Conservation (phyloP, 495 filamentous ascomycete genomes). For the Jackrogersella multiformis region DNA sequence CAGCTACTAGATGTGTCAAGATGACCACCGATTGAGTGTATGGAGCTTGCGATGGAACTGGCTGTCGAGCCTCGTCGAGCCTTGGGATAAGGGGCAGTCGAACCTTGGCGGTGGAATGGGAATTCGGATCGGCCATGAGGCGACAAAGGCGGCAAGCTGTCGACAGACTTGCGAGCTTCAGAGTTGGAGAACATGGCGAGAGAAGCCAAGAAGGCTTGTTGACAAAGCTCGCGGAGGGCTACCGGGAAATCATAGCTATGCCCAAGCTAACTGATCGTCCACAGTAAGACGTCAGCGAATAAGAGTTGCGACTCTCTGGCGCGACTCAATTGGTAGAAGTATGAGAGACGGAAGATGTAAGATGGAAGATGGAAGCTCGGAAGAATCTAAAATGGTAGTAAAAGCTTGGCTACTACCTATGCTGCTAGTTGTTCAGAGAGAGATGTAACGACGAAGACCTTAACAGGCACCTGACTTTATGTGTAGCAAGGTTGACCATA, state of each 20-base stretch:
- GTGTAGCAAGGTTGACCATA: background rate
- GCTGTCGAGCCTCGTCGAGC: conserved; percentile 79
- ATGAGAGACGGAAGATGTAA: background rate
- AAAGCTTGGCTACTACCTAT: no score
- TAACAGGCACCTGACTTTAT: background rate
- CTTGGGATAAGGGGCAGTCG: conserved; percentile 29
- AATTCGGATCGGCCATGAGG: conserved; percentile 66
- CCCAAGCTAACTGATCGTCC: conserved; percentile 24
- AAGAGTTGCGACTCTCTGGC: conserved; percentile 14
- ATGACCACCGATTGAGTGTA: conserved; percentile 79
- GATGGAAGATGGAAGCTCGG: background rate
- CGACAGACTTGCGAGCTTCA: conserved; percentile 73
- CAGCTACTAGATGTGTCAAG: conserved; percentile 69
- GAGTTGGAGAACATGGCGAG: conserved; percentile 68
- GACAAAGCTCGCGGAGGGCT: conserved; percentile 44
- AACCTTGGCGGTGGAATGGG: conserved; percentile 62
- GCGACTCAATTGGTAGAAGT: conserved; percentile 20
- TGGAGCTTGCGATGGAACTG: conserved; percentile 67
- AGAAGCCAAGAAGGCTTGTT: conserved; percentile 42
- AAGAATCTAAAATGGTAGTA: background rate
- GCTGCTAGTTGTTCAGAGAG: background rate
- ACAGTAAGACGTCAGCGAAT: conserved; percentile 22
- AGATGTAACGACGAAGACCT: conserved; percentile 1
- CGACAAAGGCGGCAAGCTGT: conserved; percentile 67
- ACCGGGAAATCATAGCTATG: conserved; percentile 49